Percentiles rank a stretch among this genome's conserved stretches.
Conservation (phyloP, 2,329 filamentous ascomycete genomes). For the Sclerotinia minor region DNA sequence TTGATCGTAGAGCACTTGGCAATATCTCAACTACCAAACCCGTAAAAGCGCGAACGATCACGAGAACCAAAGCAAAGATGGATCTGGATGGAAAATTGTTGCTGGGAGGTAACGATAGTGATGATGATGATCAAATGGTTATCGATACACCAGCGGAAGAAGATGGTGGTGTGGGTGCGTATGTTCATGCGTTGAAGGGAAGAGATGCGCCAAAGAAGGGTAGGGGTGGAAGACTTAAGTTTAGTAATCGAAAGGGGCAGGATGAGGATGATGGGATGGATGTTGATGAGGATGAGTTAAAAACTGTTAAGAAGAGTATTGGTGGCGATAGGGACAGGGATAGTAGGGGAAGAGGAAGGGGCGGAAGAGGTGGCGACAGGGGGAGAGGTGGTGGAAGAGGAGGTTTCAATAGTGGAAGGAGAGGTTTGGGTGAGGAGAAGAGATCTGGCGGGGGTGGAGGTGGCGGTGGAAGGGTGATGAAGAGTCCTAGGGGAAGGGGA, state of each 20-base stretch:
- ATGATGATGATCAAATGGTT: constrained; percentile 59
- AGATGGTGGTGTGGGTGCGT: constrained; percentile 63
- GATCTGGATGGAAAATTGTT: constrained; percentile 81
- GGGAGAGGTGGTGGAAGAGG: constrained; percentile 35
- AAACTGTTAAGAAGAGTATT: constrained; percentile 53
- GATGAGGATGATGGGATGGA: constrained; percentile 56
- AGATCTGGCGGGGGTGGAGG: constrained; percentile 3
- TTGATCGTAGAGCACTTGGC: constrained; percentile 84
- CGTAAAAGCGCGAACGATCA: constrained; percentile 55
- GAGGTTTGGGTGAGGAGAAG: constrained; percentile 18
- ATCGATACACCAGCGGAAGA: constrained; percentile 56
- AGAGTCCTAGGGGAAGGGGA: constrained; percentile 30
- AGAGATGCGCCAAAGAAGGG: constrained; percentile 65
- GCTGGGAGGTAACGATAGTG: constrained; percentile 57
- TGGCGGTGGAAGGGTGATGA: constrained; percentile 20
- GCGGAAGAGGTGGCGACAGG: constrained; percentile 50
- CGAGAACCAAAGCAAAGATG: constrained; percentile 60
- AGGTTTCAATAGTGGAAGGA: constrained; percentile 33
- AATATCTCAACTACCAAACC: constrained; percentile 93
- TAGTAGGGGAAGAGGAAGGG: constrained; percentile 43
- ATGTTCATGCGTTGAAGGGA: constrained; percentile 68
- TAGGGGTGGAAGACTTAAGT: constrained; percentile 68
- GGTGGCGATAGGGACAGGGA: constrained; percentile 34
- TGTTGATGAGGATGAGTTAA: constrained; percentile 50
- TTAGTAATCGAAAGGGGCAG: constrained; percentile 63